Conservation (phyloP, 2,329 filamentous ascomycete genomes). For the Bipolaris sorokiniana region DNA sequence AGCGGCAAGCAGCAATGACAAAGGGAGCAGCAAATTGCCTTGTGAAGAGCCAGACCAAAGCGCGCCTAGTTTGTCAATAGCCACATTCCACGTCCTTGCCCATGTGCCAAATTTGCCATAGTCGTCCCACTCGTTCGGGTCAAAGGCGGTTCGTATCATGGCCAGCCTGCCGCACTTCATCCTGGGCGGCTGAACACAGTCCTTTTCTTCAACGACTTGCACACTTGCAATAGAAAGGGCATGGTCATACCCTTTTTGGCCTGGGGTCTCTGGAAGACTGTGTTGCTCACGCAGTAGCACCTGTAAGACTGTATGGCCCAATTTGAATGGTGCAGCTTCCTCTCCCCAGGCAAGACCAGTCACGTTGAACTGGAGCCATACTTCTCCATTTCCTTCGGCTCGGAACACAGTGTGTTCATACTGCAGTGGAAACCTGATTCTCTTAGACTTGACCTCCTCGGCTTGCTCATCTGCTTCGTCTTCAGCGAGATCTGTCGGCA, state of each 20-base stretch:
- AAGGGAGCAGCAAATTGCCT: conserved; percentile 21
- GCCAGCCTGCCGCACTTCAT: conserved; percentile 41
- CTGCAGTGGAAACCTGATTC: conserved; percentile 29
- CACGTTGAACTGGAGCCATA: conserved; percentile 41
- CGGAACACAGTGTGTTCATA: conserved; percentile 36
- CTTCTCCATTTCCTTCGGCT: conserved; percentile 15
- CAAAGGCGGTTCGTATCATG: conserved; percentile 31
- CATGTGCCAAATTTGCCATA: conserved; percentile 38
- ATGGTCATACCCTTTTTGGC: background rate
- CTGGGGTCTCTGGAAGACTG: background rate
- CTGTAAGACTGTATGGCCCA: conserved; percentile 37
- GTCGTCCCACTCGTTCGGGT: conserved; percentile 40
- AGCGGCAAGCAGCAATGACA: conserved; percentile 21
- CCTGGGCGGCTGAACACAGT: conserved; percentile 26
- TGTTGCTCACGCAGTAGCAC: conserved; percentile 25
- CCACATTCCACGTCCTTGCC: conserved; percentile 21
- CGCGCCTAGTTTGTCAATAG: conserved; percentile 15
- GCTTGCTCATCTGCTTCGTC: conserved; percentile 18
- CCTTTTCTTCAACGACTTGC: conserved; percentile 28
- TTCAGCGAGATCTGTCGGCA: conserved; percentile 23
- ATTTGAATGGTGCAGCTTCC: conserved; percentile 5
- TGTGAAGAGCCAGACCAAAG: conserved; percentile 20
- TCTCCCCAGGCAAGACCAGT: conserved; percentile 19
- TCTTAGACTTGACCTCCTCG: conserved; percentile 13
- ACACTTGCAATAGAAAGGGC: conserved; percentile 31